A percentile compares a stretch with the other conserved stretches of the same genome.
Evolutionary conservation across 441 rosid genomes (phyloP).

Genomic region (Bocquillonia castaneifolia): DNA sequence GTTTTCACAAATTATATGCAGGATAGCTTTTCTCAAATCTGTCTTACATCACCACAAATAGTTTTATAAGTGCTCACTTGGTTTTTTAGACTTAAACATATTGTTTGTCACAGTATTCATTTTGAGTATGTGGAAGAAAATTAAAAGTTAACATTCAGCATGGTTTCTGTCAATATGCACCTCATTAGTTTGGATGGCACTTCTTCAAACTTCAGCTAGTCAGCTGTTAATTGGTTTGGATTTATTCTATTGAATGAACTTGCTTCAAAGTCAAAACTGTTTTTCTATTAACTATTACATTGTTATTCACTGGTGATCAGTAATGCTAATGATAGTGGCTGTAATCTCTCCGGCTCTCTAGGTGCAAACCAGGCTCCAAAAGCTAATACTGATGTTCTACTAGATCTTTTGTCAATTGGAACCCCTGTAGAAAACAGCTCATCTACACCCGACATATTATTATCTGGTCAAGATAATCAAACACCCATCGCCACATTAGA

Average conservation of each 20-base stretch:
- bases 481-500: constrained; percentile 38
- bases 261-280: constrained; percentile 5
- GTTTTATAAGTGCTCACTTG: neutral
- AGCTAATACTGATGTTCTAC: constrained; percentile 70
- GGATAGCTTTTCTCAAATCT: too few relatives aligned
- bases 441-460: constrained; percentile 51
- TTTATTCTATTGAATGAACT: constrained; percentile 3
- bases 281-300: neutral
- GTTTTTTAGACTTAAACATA: neutral
- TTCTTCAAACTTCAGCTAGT: neutral
- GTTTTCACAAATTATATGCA: too few relatives aligned
- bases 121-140: too few relatives aligned
- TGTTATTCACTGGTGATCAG: constrained; percentile 4
- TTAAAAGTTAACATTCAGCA: too few relatives aligned
- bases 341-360: constrained; percentile 23
- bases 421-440: constrained; percentile 54
- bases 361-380: constrained; percentile 60
- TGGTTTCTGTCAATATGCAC: constrained; percentile 4
- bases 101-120: neutral
- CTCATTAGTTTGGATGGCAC: neutral
- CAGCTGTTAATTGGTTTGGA: neutral
- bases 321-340: constrained; percentile 15
- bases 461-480: constrained; percentile 40
- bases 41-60: too few relatives aligned
- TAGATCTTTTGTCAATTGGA: constrained; percentile 89